Base-by-base conservation (phyloP, 1,139 yeast genomes). In the Kodamaea anthophila region DNA sequence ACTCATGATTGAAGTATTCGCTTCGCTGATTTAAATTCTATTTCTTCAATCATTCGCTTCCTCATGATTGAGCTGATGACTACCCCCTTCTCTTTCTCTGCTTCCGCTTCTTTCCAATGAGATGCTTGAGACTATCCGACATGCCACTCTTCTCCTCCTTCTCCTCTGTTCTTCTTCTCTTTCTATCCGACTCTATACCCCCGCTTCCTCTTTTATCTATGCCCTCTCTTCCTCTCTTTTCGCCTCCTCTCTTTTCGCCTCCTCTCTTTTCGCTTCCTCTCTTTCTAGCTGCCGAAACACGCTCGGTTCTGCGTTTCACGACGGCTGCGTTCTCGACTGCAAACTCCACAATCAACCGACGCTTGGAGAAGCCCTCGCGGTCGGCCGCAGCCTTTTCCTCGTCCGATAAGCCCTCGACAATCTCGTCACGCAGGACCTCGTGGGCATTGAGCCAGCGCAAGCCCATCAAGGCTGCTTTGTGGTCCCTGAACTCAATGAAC, bases 391-490 rank as follows among this genome's bases (percentile, higher is more conserved):
- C 71, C 54, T 65, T 59, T 54, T 81, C 85, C 31, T 83, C 91
- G 5, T 81, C 93, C 19, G 68, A 62, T 38, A 82, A 54, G 8
- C 94, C 95, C 37, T 70, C 86, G 12, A 73, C 43, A 21, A 85
- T 70, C 55, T 88, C 96, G 7, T 70, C 75, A 26, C 57, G 58
- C 0, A 84, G 61, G 3, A 91, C 95, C 47, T 75, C 81, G 53
- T 91, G 96, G 3, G 95, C 96, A 59, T 91, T 91, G 54, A 91
- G 70, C 96, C 96, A 93, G 65, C 99, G 76, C 38, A 91, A 71
- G 5, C 94, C 97, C 96, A 88, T 88, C 40, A 91, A 70, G 1
- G 99, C 98, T 38, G 83, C 58, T 55, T 83, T 84, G 55, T 91
- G 99, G 55, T 88, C 95, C 58, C 91, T 77, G 56, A 72, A 87